Conservation (phyloP, 73 alveolate genomes). For the Paramecium sonneborni region DNA sequence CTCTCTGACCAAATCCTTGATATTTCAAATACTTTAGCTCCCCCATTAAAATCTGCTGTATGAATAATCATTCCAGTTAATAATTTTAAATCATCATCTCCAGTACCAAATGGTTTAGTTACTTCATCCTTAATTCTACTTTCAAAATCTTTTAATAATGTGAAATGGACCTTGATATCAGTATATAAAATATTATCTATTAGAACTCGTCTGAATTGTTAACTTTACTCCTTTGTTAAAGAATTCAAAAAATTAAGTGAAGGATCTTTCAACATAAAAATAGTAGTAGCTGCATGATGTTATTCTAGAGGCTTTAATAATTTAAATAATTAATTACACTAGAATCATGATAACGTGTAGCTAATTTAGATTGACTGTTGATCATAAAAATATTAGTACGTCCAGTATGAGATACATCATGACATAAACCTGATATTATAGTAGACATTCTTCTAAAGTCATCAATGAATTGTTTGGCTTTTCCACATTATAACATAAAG, state of each 20-base stretch:
- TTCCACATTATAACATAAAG: background rate
- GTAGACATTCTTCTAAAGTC: constrained; percentile 24
- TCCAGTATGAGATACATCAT: constrained; percentile 66
- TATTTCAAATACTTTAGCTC: constrained; percentile 62
- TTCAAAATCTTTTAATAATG: constrained; percentile 52
- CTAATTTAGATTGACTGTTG: constrained; percentile 46
- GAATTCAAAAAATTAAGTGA: background rate
- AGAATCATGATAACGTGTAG: constrained; percentile 63
- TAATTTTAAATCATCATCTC: constrained; percentile 57
- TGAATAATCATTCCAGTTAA: constrained; percentile 68
- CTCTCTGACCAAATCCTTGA: constrained; percentile 67
- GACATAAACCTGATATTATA: constrained; percentile 66
- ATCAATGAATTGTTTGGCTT: constrained; percentile 41
- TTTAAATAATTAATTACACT: background rate
- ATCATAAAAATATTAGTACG: constrained; percentile 59
- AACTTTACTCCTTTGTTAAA: background rate
- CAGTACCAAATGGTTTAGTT: background rate
- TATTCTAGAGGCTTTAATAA: constrained; percentile 49
- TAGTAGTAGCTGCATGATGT: constrained; percentile 65
- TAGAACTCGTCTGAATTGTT: constrained; percentile 50
- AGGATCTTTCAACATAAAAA: constrained; percentile 57
- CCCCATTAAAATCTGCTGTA: constrained; percentile 70
- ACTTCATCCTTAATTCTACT: constrained; percentile 54
- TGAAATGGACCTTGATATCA: constrained; percentile 55
- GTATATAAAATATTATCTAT: constrained; percentile 62